Evolutionary conservation across 129 eudicot genomes (phyloP).

Genomic region (Pulicaria dysenterica): DNA sequence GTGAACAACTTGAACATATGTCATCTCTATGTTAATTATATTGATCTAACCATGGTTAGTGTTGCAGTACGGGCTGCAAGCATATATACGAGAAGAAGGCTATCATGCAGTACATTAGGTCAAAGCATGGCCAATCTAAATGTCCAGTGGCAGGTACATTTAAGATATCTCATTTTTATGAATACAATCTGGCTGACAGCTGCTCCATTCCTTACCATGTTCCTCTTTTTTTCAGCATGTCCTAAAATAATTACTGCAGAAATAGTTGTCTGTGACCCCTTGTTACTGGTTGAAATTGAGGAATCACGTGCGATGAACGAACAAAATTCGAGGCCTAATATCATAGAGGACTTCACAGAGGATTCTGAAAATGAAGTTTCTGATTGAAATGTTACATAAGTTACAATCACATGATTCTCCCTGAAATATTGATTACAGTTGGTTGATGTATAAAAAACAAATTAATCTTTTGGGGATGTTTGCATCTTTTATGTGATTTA

Average conservation of each 20-base stretch:
- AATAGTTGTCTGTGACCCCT: slow-evolving; percentile 65
- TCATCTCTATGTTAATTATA: slow-evolving; percentile 1
- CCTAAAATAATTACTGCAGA: slow-evolving; percentile 51
- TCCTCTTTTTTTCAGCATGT: slow-evolving; percentile 52
- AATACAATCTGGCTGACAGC: background rate
- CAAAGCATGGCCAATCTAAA: slow-evolving; percentile 38
- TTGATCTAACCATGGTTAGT: background rate
- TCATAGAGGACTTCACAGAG: slow-evolving; percentile 76
- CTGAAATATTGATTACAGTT: slow-evolving; percentile 5
- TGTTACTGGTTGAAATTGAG: slow-evolving; percentile 64
- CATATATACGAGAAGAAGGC: slow-evolving; percentile 74
- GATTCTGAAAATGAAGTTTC: slow-evolving; percentile 50
- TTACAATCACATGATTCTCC: slow-evolving; percentile 15
- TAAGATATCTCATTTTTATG: background rate
- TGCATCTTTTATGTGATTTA: background rate
- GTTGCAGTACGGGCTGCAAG: slow-evolving; percentile 82
- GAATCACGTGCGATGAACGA: slow-evolving; percentile 58
- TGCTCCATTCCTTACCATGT: slow-evolving; percentile 14
- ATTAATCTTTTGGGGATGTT: background rate
- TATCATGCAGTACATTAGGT: slow-evolving; percentile 59
- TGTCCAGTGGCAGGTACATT: slow-evolving; percentile 85
- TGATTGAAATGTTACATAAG: slow-evolving; percentile 16
- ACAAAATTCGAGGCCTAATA: slow-evolving; percentile 38
- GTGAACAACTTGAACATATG: background rate
- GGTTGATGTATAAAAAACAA: background rate